phyloP scores from a whole-genome alignment of 1,139 yeast genomes.

The Pichia sp. region DNA sequence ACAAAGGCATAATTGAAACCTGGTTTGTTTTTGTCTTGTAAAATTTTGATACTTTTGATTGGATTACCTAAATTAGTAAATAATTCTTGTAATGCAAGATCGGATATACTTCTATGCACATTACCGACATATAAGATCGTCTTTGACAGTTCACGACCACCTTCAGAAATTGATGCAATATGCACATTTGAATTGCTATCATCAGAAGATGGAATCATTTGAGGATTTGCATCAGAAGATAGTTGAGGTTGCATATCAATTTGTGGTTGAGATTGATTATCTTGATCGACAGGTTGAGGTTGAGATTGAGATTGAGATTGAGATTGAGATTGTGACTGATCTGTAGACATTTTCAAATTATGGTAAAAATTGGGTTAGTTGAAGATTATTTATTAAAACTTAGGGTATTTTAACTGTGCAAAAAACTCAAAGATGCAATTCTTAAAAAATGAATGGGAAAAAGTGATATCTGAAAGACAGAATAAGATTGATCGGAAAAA shows the following conservation, averaged over 20 bases:
- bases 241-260: neutral
- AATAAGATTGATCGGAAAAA: neutral
- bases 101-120: slow-evolving; percentile 58
- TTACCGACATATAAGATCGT: slow-evolving; percentile 75
- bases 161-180: slow-evolving; percentile 68
- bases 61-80: slow-evolving; percentile 54
- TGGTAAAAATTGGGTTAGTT: neutral
- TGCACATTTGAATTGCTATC: slow-evolving; percentile 14
- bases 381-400: neutral
- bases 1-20: slow-evolving; percentile 81
- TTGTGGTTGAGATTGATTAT: slow-evolving; percentile 7
- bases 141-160: slow-evolving; percentile 74
- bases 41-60: slow-evolving; percentile 55
- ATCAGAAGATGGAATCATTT: neutral
- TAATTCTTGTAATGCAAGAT: slow-evolving; percentile 52
- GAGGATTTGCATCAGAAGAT: neutral
- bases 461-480: neutral
- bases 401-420: neutral
- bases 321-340: neutral
- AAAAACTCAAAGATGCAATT: neutral
- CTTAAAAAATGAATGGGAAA: neutral
- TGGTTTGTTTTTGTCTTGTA: slow-evolving; percentile 67
- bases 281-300: slow-evolving; percentile 7
- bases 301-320: slow-evolving; percentile 1
- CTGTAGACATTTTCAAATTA: slow-evolving; percentile 1